phyloP scores from a whole-genome alignment of 805 yeast genomes.

The Zygosaccharomyces bisporus region DNA sequence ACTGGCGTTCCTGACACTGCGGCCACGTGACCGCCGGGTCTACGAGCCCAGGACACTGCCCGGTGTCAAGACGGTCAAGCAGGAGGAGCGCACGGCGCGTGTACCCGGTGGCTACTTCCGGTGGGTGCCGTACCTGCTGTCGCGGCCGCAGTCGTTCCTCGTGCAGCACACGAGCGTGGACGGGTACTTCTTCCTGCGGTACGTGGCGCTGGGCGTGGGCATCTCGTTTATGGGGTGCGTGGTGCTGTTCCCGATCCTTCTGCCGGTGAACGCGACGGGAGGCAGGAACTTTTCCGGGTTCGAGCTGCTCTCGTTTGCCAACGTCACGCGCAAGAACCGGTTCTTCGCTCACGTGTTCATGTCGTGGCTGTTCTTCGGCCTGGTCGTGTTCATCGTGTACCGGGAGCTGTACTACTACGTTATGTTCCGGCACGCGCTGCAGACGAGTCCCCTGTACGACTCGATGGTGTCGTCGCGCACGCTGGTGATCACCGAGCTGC shows the following conservation, averaged over 20 bases:
- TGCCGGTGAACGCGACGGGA: constrained; percentile 73
- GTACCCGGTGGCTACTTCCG: constrained; percentile 57
- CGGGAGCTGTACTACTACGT: constrained; percentile 70
- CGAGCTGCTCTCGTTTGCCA: constrained; percentile 59
- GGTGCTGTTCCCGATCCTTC: constrained; percentile 61
- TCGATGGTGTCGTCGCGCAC: constrained; percentile 68
- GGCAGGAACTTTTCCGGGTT: constrained; percentile 56
- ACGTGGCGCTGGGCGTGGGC: constrained; percentile 50
- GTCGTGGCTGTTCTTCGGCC: constrained; percentile 70
- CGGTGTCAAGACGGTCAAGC: constrained; percentile 36
- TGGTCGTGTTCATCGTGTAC: constrained; percentile 62
- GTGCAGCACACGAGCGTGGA: constrained; percentile 71
- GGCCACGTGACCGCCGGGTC: constrained; percentile 63
- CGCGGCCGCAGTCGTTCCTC: constrained; percentile 56
- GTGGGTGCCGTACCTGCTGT: constrained; percentile 53
- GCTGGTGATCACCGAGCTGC: constrained; percentile 65
- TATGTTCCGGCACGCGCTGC: constrained; percentile 67
- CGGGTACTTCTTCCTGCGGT: constrained; percentile 72
- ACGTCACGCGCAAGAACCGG: constrained; percentile 59
- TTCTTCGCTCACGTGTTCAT: constrained; percentile 70
- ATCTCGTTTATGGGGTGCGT: constrained; percentile 52
- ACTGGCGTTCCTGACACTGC: constrained; percentile 53
- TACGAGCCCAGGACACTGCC: constrained; percentile 73
- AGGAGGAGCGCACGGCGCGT: constrained; percentile 57
- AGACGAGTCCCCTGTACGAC: constrained; percentile 69